Evolutionary conservation across 352 stramenopile genomes (phyloP).

Genomic region (Phytophthora aleatoria): DNA sequence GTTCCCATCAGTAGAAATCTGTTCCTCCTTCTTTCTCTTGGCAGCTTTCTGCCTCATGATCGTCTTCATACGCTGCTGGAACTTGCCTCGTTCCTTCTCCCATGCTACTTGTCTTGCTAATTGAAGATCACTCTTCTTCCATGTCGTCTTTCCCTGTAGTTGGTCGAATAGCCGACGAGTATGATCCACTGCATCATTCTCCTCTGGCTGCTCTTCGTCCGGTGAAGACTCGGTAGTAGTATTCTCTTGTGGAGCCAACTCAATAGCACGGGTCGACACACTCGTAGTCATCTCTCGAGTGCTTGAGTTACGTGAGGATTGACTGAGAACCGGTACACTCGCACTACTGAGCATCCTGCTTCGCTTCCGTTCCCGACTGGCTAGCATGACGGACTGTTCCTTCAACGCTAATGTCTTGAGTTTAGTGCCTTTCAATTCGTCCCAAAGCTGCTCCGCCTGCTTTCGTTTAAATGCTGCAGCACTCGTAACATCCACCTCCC

Average conservation of each 20-base stretch:
- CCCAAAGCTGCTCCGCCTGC: conserved; percentile 65
- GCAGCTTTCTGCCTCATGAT: conserved; percentile 62
- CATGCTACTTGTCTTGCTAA: conserved; percentile 65
- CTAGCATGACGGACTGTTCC: conserved; percentile 28
- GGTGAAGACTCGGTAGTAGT: background rate
- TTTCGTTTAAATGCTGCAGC: conserved; percentile 43
- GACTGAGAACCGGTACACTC: conserved; percentile 34
- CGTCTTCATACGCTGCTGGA: conserved; percentile 73
- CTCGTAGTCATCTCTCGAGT: conserved; percentile 17
- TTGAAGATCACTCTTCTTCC: conserved; percentile 79
- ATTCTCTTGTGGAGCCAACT: conserved; percentile 1
- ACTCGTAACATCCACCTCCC: conserved; percentile 51
- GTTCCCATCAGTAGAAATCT: background rate
- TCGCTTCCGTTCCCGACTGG: conserved; percentile 29
- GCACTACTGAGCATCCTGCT: conserved; percentile 22
- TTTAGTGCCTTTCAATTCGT: conserved; percentile 56
- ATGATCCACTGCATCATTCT: conserved; percentile 18
- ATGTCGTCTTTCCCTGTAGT: conserved; percentile 66
- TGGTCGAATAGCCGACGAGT: conserved; percentile 67
- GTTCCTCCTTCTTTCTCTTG: conserved; percentile 13
- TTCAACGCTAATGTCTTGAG: conserved; percentile 33
- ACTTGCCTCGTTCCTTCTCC: conserved; percentile 69
- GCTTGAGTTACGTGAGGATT: conserved; percentile 9
- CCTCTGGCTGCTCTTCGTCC: conserved; percentile 18
- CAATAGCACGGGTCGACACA: conserved; percentile 22